Percentiles rank a stretch among this genome's conserved stretches.
Conservation (phyloP, 2,329 filamentous ascomycete genomes). For the Grosmannia serpens region DNA sequence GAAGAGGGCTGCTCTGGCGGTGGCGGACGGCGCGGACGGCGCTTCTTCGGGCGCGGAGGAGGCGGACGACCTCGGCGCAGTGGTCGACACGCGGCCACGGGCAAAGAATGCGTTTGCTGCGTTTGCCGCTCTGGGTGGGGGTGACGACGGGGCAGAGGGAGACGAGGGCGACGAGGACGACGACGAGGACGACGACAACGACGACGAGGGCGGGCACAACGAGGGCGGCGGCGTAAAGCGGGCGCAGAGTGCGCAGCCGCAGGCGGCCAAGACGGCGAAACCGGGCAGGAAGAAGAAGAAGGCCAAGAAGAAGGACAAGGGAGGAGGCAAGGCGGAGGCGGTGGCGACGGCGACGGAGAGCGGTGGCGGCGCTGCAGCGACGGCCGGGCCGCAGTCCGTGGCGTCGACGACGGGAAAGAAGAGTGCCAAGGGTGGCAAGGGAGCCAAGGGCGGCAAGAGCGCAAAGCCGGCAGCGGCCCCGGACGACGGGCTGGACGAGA, state of each 20-base stretch:
- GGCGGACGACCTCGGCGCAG: not conserved
- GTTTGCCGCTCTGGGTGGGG: constrained; percentile 37
- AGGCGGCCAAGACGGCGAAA: not conserved
- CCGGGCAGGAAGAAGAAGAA: constrained; percentile 25
- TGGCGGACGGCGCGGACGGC: constrained; percentile 15
- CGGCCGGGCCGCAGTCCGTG: not conserved
- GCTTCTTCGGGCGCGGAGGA: constrained; percentile 9
- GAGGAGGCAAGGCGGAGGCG: not conserved
- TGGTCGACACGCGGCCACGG: not conserved
- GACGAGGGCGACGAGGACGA: constrained; percentile 24
- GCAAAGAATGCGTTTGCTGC: constrained; percentile 28
- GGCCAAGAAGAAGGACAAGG: constrained; percentile 16
- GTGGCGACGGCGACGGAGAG: not conserved
- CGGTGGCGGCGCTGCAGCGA: not conserved
- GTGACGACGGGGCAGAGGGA: constrained; percentile 28
- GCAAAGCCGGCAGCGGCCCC: not conserved
- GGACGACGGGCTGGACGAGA: constrained; percentile 31
- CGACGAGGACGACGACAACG: constrained; percentile 20
- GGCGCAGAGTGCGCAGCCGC: not conserved
- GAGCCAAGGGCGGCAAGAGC: not conserved
- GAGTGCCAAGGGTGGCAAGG: not conserved
- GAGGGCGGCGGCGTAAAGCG: constrained; percentile 14
- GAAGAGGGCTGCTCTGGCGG: constrained; percentile 4
- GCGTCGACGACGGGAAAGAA: not conserved
- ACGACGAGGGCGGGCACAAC: constrained; percentile 16